Conservation (phyloP, 345 rosid genomes). For the Camelina laxa region DNA sequence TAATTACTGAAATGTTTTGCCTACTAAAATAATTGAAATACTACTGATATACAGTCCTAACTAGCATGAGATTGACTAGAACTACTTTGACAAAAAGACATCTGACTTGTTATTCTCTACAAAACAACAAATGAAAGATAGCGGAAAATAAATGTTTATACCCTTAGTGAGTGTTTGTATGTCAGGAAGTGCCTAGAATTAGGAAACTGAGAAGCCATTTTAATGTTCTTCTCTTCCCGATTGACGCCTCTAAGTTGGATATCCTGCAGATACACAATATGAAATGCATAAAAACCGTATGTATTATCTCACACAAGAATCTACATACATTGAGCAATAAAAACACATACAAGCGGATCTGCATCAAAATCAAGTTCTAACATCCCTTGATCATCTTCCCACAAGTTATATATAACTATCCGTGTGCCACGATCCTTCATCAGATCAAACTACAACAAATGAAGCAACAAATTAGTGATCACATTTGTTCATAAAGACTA, state of each 20-base stretch:
- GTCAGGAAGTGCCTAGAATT: slow-evolving; percentile 88
- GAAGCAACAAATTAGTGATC: slow-evolving; percentile 23
- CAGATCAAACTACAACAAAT: slow-evolving; percentile 61
- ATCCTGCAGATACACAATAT: slow-evolving; percentile 62
- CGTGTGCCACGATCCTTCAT: slow-evolving; percentile 85
- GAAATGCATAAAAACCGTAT: not conserved
- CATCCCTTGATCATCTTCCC: slow-evolving; percentile 94
- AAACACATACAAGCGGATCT: slow-evolving; percentile 64
- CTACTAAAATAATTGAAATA: too few species aligned
- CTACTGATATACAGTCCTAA: not conserved
- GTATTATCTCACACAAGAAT: slow-evolving; percentile 11
- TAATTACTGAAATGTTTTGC: too few species aligned
- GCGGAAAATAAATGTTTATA: slow-evolving; percentile 43
- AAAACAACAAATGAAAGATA: slow-evolving; percentile 4
- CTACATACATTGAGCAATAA: not conserved
- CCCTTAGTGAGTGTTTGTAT: slow-evolving; percentile 91
- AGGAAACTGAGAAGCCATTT: slow-evolving; percentile 79
- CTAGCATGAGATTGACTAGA: slow-evolving; percentile 17
- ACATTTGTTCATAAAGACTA: not conserved
- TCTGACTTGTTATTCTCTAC: not conserved
- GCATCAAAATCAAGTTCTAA: slow-evolving; percentile 85
- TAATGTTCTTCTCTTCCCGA: slow-evolving; percentile 88
- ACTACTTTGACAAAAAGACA: not conserved
- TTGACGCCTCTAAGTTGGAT: slow-evolving; percentile 97
- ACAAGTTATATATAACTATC: slow-evolving; percentile 82